These are phyloP conservation scores for Lupinus albus DNA, from an alignment of 306 rosid species.

Conservation along the genomic window DNA sequence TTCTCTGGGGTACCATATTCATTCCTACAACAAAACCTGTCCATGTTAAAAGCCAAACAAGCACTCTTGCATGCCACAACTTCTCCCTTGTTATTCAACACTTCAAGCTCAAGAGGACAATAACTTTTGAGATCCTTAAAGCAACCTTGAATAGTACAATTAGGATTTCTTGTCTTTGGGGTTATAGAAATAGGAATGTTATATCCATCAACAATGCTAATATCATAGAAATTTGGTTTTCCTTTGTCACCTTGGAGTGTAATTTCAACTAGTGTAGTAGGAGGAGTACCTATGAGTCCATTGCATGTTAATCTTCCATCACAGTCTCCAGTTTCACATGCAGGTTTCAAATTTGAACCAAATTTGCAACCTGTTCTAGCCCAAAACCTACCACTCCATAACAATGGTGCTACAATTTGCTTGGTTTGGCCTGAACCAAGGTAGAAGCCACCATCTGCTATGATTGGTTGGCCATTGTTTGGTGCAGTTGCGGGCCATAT, in stretches of 20 bases:
- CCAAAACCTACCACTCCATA: conserved; percentile 96
- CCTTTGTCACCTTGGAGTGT: conserved; percentile 60
- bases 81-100: conserved; percentile 50
- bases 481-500: conserved; percentile 95
- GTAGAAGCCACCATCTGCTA: conserved; percentile 83
- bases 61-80: conserved; percentile 88
- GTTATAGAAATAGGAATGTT: conserved; percentile 62
- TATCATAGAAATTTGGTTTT: conserved; percentile 70
- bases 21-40: conserved; percentile 75
- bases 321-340: conserved; percentile 90
- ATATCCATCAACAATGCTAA: conserved; percentile 85
- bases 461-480: conserved; percentile 67
- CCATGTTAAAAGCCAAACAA: conserved; percentile 75
- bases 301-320: conserved; percentile 75
- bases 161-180: conserved; percentile 42
- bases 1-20: conserved; percentile 60
- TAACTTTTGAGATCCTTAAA: conserved; percentile 50
- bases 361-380: conserved; percentile 83
- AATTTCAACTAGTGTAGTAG: conserved; percentile 74
- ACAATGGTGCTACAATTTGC: conserved; percentile 55
- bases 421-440: conserved; percentile 60
- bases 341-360: conserved; percentile 46
- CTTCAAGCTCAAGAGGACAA: conserved; percentile 70
- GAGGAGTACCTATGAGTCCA: conserved; percentile 82
- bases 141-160: conserved; percentile 66